Conservation (phyloP, 208 protist genomes). For the Naegleria gruberi region DNA sequence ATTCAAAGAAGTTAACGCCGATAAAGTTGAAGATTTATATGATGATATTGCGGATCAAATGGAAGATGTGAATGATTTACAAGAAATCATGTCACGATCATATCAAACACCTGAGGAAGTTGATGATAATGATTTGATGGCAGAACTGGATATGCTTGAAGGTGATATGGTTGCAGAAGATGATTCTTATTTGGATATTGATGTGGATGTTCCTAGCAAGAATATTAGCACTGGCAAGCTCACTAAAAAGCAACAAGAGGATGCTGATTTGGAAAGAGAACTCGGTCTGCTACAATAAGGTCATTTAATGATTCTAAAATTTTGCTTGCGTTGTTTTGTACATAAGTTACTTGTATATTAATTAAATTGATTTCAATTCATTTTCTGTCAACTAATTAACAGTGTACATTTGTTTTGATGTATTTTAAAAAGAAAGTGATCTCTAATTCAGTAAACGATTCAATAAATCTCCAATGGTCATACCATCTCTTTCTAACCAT, state of each 20-base stretch:
- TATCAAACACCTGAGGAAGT: constrained; percentile 79
- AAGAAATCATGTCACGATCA: constrained; percentile 75
- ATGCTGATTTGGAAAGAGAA: not conserved
- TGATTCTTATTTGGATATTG: not conserved
- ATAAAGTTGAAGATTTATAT: constrained; percentile 69
- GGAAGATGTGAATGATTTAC: constrained; percentile 77
- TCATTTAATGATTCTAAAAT: no score
- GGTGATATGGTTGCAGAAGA: constrained; percentile 54
- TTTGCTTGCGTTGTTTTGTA: no score
- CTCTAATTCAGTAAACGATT: no score
- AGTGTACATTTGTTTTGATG: no score
- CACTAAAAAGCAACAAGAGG: not conserved
- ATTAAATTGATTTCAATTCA: no score
- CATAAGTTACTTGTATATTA: no score
- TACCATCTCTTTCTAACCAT: no score
- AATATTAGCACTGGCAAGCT: not conserved
- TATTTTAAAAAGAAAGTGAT: no score
- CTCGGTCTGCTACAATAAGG: not conserved
- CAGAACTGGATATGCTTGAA: constrained; percentile 70
- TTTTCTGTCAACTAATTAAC: no score
- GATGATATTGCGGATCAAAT: constrained; percentile 77
- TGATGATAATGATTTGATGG: constrained; percentile 78
- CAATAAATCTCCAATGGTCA: no score
- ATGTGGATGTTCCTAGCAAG: not conserved
- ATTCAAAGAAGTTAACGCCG: constrained; percentile 67